Evolutionary conservation across 1,284 basidiomycete genomes (phyloP).

Genomic region (Coniferiporia sulphurascens): DNA sequence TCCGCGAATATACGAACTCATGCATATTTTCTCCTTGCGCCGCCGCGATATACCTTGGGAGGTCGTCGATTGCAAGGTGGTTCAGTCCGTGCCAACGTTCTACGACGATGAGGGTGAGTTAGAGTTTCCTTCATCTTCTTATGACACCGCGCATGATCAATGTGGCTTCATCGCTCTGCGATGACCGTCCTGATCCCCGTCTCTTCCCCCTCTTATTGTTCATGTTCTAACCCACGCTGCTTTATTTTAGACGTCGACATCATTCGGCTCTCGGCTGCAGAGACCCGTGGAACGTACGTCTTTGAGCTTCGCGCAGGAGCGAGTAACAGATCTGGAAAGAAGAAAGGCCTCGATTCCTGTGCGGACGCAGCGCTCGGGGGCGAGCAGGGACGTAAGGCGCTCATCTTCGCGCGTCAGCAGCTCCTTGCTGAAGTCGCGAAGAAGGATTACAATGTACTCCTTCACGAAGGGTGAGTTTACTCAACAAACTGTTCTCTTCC

Average conservation of each 20-base stretch:
- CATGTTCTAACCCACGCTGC: slow-evolving; percentile 11
- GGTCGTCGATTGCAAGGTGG: slow-evolving; percentile 58
- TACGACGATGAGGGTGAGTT: slow-evolving; percentile 54
- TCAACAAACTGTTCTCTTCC: not conserved
- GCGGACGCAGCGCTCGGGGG: not conserved
- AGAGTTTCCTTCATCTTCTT: not conserved
- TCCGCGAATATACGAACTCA: slow-evolving; percentile 16
- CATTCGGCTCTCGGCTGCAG: slow-evolving; percentile 41
- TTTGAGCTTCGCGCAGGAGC: slow-evolving; percentile 43
- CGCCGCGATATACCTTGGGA: slow-evolving; percentile 58
- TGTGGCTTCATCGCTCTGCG: too few relatives aligned
- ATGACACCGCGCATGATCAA: not conserved
- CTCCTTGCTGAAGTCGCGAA: slow-evolving; percentile 51
- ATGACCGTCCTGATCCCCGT: not conserved
- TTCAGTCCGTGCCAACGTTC: slow-evolving; percentile 61
- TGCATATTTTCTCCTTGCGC: slow-evolving; percentile 11
- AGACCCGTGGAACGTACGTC: slow-evolving; percentile 55
- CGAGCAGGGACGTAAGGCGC: slow-evolving; percentile 35
- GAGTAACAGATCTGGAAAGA: not conserved
- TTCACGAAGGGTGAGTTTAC: slow-evolving; percentile 58
- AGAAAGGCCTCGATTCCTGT: not conserved
- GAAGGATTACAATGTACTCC: slow-evolving; percentile 56
- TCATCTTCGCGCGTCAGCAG: slow-evolving; percentile 60
- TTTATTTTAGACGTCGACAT: slow-evolving; percentile 53
- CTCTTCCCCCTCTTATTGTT: not conserved